Percentiles rank a stretch among this genome's conserved stretches.
Conservation (phyloP, 306 rosid species). For the Abrus pulchellus region DNA sequence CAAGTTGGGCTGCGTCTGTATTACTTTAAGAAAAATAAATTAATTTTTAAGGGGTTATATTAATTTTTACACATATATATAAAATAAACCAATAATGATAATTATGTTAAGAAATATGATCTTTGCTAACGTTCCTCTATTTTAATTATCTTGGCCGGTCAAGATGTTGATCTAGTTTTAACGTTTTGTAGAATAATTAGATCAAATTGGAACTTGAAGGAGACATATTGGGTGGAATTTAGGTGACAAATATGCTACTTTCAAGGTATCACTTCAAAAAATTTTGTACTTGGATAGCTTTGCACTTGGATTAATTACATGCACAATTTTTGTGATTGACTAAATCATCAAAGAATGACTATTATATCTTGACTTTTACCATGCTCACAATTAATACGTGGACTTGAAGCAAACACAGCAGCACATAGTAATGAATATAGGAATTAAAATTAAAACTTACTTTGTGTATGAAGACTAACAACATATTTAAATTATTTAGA, state of each 20-base stretch:
- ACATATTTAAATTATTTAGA: no score
- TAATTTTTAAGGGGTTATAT: no score
- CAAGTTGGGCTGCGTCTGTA: neutral
- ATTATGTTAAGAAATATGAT: no score
- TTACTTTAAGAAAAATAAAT: no score
- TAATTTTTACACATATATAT: no score
- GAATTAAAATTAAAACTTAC: no score
- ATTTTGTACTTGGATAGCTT: neutral
- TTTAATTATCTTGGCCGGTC: neutral
- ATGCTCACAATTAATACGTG: neutral
- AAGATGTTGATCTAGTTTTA: slow-evolving; percentile 10
- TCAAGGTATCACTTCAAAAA: neutral
- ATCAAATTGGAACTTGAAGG: slow-evolving; percentile 18
- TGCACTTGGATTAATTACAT: neutral
- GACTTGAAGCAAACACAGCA: no score
- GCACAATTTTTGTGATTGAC: no score
- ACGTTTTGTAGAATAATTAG: neutral
- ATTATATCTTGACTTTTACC: neutral
- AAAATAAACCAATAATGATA: no score
- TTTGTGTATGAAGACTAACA: no score
- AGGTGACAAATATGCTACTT: slow-evolving; percentile 14
- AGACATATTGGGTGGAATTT: neutral
- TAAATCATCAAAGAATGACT: neutral
- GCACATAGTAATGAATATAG: no score
- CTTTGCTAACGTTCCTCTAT: neutral